Conservation (phyloP, 257 asterid genomes). For the Nicotiana knightiana region DNA sequence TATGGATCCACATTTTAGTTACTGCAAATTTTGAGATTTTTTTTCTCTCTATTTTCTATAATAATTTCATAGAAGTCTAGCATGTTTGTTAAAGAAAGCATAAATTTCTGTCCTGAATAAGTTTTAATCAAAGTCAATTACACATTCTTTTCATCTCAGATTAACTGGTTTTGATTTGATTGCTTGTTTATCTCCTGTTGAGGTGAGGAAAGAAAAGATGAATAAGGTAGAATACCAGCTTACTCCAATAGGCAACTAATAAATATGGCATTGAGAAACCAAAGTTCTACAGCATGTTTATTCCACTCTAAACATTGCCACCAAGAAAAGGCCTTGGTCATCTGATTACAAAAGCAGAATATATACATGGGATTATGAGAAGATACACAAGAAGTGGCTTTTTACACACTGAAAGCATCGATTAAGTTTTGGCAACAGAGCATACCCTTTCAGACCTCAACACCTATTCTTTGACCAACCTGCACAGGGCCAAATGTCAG, state of each 20-base stretch:
- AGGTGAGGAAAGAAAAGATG: not conserved
- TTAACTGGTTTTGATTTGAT: too few species aligned
- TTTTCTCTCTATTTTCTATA: too few species aligned
- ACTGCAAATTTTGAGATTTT: not conserved
- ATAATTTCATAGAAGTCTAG: too few species aligned
- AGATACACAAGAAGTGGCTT: not conserved
- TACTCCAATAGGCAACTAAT: not conserved
- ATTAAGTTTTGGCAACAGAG: not conserved
- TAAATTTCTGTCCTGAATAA: too few species aligned
- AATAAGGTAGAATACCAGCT: not conserved
- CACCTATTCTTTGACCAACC: slow-evolving; percentile 95
- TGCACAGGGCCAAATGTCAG: slow-evolving; percentile 22
- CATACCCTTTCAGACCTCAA: slow-evolving; percentile 42
- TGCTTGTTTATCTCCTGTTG: too few species aligned
- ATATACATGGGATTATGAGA: slow-evolving; percentile 15
- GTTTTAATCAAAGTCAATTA: too few species aligned
- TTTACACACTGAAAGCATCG: not conserved
- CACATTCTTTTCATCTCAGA: too few species aligned
- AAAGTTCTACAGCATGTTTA: not conserved
- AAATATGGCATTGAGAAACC: not conserved
- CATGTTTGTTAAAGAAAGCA: too few species aligned
- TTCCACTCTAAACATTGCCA: slow-evolving; percentile 1
- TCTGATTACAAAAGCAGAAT: slow-evolving; percentile 7
- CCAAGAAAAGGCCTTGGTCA: not conserved
- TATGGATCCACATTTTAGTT: not conserved